Conservation (phyloP, 2,329 filamentous ascomycete species). For the Cladosporium sp. region DNA sequence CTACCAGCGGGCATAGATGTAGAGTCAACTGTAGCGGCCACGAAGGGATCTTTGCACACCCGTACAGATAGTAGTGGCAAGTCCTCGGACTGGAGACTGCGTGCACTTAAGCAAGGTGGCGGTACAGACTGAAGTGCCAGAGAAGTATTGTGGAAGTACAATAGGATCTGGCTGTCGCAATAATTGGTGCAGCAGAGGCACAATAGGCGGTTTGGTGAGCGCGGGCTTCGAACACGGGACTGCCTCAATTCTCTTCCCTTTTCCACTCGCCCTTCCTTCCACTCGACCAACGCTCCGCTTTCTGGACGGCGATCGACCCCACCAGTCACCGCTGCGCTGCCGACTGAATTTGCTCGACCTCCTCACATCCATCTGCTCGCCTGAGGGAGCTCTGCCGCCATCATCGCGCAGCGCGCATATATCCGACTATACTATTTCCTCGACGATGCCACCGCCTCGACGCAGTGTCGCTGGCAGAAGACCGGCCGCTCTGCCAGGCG, state of each 20-base stretch:
- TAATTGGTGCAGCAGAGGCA: neutral
- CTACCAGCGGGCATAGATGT: no score
- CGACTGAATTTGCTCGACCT: conserved; percentile 29
- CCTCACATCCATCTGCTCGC: conserved; percentile 22
- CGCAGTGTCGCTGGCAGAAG: conserved; percentile 2
- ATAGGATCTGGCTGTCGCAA: neutral
- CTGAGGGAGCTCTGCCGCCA: conserved; percentile 3
- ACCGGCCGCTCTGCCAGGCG: conserved; percentile 11
- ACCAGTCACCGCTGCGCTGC: neutral
- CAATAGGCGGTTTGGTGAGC: neutral
- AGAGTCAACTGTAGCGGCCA: no score
- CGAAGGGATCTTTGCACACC: no score
- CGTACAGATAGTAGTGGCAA: no score
- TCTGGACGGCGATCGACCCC: neutral
- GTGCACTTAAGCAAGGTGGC: no score
- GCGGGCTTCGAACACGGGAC: neutral
- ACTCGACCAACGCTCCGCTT: neutral
- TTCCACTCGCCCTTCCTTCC: no score
- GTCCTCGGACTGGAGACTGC: no score
- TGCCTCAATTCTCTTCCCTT: neutral
- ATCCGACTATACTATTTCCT: neutral
- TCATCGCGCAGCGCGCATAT: conserved; percentile 31
- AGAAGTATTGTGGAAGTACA: no score
- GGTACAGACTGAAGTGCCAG: no score
- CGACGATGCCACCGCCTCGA: conserved; percentile 12